phyloP scores from a whole-genome alignment of 805 yeast species.

The Monosporozyma yasuniensis region DNA sequence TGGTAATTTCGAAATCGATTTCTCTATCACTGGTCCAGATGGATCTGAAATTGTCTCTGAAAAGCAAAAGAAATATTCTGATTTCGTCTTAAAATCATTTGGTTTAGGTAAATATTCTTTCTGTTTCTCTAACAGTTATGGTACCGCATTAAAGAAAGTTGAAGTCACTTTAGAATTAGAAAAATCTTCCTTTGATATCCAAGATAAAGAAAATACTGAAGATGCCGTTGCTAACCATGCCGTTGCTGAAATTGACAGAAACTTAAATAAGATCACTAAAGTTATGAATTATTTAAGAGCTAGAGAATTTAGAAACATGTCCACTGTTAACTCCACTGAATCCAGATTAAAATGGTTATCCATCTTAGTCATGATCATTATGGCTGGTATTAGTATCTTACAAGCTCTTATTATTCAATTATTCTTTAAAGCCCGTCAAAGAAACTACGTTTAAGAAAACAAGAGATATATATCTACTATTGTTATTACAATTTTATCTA shows the following conservation, averaged over 20 bases:
- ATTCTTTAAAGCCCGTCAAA: slow-evolving; percentile 51
- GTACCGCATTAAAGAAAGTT: slow-evolving; percentile 54
- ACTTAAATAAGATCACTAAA: slow-evolving; percentile 48
- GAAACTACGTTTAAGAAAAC: slow-evolving; percentile 27
- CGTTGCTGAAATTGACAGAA: slow-evolving; percentile 49
- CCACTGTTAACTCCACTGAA: slow-evolving; percentile 76
- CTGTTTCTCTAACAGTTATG: slow-evolving; percentile 57
- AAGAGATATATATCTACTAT: too few species aligned
- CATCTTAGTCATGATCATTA: slow-evolving; percentile 56
- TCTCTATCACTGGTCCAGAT: slow-evolving; percentile 47
- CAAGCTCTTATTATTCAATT: slow-evolving; percentile 79
- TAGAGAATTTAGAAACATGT: slow-evolving; percentile 94
- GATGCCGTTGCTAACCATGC: slow-evolving; percentile 47
- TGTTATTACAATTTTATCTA: background rate
- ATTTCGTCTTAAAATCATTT: slow-evolving; percentile 49
- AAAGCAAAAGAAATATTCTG: slow-evolving; percentile 54
- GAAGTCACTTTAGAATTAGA: slow-evolving; percentile 53
- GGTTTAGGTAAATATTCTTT: slow-evolving; percentile 55
- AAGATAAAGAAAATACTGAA: slow-evolving; percentile 25
- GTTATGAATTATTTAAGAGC: slow-evolving; percentile 83
- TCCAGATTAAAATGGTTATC: slow-evolving; percentile 71
- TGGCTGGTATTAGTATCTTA: slow-evolving; percentile 66
- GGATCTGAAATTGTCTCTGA: slow-evolving; percentile 42
- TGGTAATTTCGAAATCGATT: slow-evolving; percentile 60
- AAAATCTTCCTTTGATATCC: slow-evolving; percentile 26